phyloP scores from a whole-genome alignment of 2,329 filamentous ascomycete genomes.

The Xylariaceae sp. region DNA sequence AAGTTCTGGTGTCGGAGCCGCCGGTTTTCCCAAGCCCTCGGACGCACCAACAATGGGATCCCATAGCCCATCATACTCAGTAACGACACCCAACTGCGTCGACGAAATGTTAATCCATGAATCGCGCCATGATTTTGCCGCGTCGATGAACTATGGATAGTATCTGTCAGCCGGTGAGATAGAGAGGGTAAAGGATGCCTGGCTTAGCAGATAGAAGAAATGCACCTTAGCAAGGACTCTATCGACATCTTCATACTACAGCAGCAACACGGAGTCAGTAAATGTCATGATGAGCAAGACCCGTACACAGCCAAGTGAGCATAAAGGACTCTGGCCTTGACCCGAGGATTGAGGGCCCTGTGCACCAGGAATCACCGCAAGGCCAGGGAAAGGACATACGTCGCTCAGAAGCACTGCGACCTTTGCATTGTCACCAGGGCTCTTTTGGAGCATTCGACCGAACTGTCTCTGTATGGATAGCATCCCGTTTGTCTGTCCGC shows the following conservation, averaged over 20 bases:
- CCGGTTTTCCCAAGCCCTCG: constrained; percentile 49
- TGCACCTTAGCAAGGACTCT: constrained; percentile 64
- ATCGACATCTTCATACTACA: constrained; percentile 67
- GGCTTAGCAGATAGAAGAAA: constrained; percentile 16
- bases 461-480: constrained; percentile 70
- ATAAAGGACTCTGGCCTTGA: not conserved
- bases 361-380: not conserved
- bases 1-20: constrained; percentile 54
- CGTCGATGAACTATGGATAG: constrained; percentile 61
- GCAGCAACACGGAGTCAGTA: constrained; percentile 3
- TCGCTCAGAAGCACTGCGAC: constrained; percentile 70
- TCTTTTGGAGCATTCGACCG: constrained; percentile 62
- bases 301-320: not conserved
- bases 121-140: constrained; percentile 70
- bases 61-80: constrained; percentile 68
- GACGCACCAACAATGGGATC: constrained; percentile 66
- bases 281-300: not conserved
- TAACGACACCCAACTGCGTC: constrained; percentile 60
- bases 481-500: constrained; percentile 41
- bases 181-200: constrained; percentile 1
- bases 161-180: constrained; percentile 11
- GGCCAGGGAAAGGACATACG: constrained; percentile 12
- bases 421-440: constrained; percentile 70
- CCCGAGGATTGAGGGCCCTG: not conserved
- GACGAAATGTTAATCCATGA: constrained; percentile 69